Evolutionary conservation across 352 stramenopile genomes (phyloP), one percentile per base, ranked within the genome.

Genomic region (Elongisporangium prolatum): DNA sequence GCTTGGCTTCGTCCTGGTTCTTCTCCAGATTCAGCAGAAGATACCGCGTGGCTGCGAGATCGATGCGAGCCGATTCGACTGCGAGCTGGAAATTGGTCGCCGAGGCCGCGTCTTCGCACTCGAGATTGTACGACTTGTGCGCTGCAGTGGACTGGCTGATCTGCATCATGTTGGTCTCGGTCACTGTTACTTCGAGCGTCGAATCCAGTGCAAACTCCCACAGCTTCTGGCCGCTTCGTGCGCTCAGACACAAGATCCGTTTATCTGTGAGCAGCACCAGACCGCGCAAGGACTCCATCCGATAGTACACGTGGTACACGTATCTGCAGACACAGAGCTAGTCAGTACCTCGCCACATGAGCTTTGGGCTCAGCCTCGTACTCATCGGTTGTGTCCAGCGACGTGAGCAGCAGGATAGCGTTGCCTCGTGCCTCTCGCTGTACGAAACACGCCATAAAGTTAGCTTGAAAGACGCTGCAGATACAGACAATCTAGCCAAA

Each of bases 201-300:
- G 85, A 94, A 47, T 94, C 85, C 10, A 92, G 74, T 22, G 85
- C 85, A 44, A 94, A 63, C 56, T 94, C 85, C 85, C 85, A 94
- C 21, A 91, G 52, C 54, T 86, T 89, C 48, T 91, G 80, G 4
- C 85, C 83, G 21, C 79, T 94, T 48, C 74, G 80, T 8, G 76
- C 74, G 21, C 78, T 90, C 37, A 94, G 64, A 56, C 85, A 94
- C 44, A 89, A 72, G 14, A 94, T 72, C 6, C 85, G 83, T 64
- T 94, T 94, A 60, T 94, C 82, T 3, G 85, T 94, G 24, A 94
- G 78, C 62, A 94, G 59, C 28, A 94, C 63, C 21, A 94, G 69
- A 0, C 84, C 84, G 1, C 80, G 80, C 37, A 80, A 71, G 1
- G 75, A 67, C 20, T 89, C 80, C 4, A 87, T 69, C 10, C 81